Conservation (phyloP, 331 rosid species). For the Malus hybrid region DNA sequence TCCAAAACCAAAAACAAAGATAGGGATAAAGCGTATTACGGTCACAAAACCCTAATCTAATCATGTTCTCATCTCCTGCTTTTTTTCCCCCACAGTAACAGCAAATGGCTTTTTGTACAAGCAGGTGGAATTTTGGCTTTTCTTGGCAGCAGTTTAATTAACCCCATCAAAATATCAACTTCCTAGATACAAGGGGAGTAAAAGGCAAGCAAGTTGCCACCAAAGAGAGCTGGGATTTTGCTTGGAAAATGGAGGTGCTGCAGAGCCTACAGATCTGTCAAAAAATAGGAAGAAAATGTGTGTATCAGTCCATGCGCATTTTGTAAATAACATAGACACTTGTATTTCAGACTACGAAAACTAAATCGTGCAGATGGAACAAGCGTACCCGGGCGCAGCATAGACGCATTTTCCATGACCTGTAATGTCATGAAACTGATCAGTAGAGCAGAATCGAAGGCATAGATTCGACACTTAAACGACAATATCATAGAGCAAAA, state of each 20-base stretch:
- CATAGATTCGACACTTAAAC: neutral
- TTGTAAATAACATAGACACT: neutral
- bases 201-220: conserved; percentile 33
- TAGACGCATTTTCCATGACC: conserved; percentile 75
- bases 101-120: neutral
- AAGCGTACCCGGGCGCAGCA: conserved; percentile 56
- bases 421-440: conserved; percentile 20
- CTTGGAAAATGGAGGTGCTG: conserved; percentile 30
- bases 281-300: neutral
- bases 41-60: conserved; percentile 29
- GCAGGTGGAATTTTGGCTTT: neutral
- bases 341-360: neutral
- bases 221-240: conserved; percentile 16
- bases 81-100: conserved; percentile 6
- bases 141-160: neutral
- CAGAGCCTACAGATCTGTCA: conserved; percentile 46
- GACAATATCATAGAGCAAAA: neutral
- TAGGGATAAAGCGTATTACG: conserved; percentile 47
- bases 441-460: neutral
- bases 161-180: conserved; percentile 26
- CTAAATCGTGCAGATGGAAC: neutral
- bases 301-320: neutral
- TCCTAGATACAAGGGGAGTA: conserved; percentile 39
- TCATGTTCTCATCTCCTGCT: conserved; percentile 17
- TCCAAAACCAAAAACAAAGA: conserved; percentile 59